Evolutionary conservation across 495 filamentous ascomycete species (phyloP).

Genomic region (Penicillium lagena): DNA sequence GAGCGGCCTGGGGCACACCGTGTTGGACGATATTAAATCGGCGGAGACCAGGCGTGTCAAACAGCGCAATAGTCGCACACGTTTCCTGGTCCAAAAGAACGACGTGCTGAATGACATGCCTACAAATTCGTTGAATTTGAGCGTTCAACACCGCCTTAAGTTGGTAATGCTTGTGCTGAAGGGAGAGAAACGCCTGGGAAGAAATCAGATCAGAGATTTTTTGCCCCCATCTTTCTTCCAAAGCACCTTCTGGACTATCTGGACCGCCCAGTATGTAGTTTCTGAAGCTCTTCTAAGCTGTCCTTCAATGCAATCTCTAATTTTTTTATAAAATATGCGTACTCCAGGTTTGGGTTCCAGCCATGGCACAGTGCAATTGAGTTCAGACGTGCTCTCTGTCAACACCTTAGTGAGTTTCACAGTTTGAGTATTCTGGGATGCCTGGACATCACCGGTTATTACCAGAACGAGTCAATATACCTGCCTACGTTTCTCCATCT

Average conservation of each 20-base stretch:
- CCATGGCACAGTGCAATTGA: constrained; percentile 33
- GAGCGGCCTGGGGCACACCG: constrained; percentile 11
- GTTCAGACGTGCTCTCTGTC: constrained; percentile 20
- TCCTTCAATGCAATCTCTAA: background rate
- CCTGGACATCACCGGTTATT: constrained; percentile 27
- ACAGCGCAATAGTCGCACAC: constrained; percentile 3
- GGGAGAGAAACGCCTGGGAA: constrained; percentile 2
- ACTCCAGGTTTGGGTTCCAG: constrained; percentile 21
- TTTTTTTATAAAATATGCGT: background rate
- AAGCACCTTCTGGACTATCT: constrained; percentile 9
- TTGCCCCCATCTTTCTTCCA: constrained; percentile 4
- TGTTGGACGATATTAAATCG: constrained; percentile 20
- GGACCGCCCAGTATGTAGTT: constrained; percentile 7
- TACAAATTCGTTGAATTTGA: constrained; percentile 2
- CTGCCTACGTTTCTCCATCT: constrained; percentile 33
- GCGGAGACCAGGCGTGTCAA: background rate
- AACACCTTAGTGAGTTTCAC: constrained; percentile 19
- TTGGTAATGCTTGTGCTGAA: constrained; percentile 3
- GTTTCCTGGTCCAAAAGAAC: constrained; percentile 8
- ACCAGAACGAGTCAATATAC: constrained; percentile 34
- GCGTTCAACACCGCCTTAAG: background rate
- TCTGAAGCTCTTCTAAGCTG: background rate
- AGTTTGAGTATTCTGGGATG: constrained; percentile 16
- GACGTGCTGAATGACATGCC: background rate
- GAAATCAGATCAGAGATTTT: constrained; percentile 1